phyloP scores from a whole-genome alignment of 2,329 filamentous ascomycete genomes.

The Hypoxylon sp. region DNA sequence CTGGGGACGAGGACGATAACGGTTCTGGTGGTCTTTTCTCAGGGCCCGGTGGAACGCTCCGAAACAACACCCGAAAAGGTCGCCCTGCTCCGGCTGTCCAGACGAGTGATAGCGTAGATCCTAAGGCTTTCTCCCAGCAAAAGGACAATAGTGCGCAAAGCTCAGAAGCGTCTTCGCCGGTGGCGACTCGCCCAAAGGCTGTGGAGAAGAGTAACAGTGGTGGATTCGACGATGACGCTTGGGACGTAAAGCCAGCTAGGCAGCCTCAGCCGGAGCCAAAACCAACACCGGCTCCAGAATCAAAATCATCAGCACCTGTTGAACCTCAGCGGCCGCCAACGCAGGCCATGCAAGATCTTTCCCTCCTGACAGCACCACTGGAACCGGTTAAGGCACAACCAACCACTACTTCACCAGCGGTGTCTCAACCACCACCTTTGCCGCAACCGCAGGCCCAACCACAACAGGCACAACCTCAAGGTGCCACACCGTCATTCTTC shows the following conservation, averaged over 20 bases:
- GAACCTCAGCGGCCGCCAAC: constrained; percentile 52
- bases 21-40: constrained; percentile 84
- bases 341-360: constrained; percentile 67
- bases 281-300: constrained; percentile 73
- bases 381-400: constrained; percentile 64
- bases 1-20: constrained; percentile 66
- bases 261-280: constrained; percentile 62
- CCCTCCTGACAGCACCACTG: constrained; percentile 67
- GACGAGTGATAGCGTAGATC: constrained; percentile 87
- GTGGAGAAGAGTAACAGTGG: constrained; percentile 51
- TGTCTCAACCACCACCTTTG: constrained; percentile 54
- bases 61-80: constrained; percentile 95
- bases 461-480: constrained; percentile 59
- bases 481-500: constrained; percentile 73
- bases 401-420: constrained; percentile 51
- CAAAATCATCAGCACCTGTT: constrained; percentile 56
- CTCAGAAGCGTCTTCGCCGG: constrained; percentile 57
- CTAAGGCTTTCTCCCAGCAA: constrained; percentile 84
- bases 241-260: constrained; percentile 91
- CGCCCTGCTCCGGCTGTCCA: constrained; percentile 89
- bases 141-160: constrained; percentile 62
- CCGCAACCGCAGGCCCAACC: constrained; percentile 54
- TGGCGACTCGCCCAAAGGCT: constrained; percentile 50
- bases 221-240: constrained; percentile 94
- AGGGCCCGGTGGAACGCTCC: constrained; percentile 88